phyloP scores from a whole-genome alignment of 2,329 filamentous ascomycete genomes.

The Alternaria conjuncta region DNA sequence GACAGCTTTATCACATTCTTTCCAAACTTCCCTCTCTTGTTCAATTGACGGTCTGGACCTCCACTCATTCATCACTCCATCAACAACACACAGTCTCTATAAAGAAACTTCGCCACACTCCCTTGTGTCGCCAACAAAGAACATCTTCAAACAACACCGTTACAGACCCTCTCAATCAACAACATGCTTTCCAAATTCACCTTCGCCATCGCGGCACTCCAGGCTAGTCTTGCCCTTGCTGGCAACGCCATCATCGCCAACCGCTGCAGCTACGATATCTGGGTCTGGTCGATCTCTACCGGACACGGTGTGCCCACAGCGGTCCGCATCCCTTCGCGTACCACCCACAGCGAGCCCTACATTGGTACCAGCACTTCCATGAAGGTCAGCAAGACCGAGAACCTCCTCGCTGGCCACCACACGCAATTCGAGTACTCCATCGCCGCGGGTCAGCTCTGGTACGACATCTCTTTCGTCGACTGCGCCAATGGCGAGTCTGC shows the following conservation, averaged over 20 bases:
- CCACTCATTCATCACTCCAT: constrained; percentile 3
- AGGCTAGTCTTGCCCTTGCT: constrained; percentile 25
- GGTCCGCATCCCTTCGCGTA: constrained; percentile 23
- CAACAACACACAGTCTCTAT: not conserved
- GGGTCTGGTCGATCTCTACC: constrained; percentile 31
- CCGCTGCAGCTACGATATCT: constrained; percentile 35
- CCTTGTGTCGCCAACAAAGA: not conserved
- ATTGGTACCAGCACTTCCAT: constrained; percentile 25
- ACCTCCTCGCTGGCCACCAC: constrained; percentile 24
- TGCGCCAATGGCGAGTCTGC: constrained; percentile 31
- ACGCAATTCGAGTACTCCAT: constrained; percentile 40
- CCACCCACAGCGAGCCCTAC: constrained; percentile 28
- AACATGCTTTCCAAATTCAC: constrained; percentile 28
- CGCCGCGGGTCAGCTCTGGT: constrained; percentile 26
- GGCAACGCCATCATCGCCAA: constrained; percentile 35
- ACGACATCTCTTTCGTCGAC: constrained; percentile 39
- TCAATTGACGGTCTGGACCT: constrained; percentile 4
- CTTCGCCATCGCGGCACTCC: constrained; percentile 21
- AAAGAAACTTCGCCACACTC: not conserved
- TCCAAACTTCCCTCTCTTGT: constrained; percentile 1
- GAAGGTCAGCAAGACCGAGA: constrained; percentile 34
- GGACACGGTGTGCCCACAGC: constrained; percentile 4
- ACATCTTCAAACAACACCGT: not conserved
- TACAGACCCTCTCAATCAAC: not conserved
- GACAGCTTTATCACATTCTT: constrained; percentile 13